Base-by-base conservation (phyloP, 2,329 filamentous ascomycete species). In the Pyricularia pennisetigena region DNA sequence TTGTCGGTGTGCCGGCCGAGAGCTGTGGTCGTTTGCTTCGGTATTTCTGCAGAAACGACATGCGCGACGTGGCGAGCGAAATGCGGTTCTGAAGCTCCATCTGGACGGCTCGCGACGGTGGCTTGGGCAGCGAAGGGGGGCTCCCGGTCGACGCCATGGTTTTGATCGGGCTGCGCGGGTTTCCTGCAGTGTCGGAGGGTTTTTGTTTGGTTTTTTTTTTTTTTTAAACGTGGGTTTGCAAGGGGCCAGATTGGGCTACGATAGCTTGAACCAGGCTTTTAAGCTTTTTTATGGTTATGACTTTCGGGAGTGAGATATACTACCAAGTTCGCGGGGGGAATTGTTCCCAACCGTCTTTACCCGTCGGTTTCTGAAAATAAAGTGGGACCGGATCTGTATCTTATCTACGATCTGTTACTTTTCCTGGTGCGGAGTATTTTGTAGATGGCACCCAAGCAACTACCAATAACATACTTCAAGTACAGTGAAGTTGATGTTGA, bases 1-100 rank as follows among this genome's bases (percentile, higher is more conserved):
- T 35, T 20, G 63, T 35, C 28, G 62, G 4, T 10, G 62, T 20
- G 26, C 23, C 28, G 4, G 63, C n/a, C 10, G 24, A 79, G 74
- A 68, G 80, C 7, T 29, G 29, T 72, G 30, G 74, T 74, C 4
- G 76, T 72, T 68, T 76, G 77, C 10, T 76, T 75, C 67, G 79
- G 72, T 57, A 79, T 71, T 71, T 77, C 74, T 30, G 30, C n/a
- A 65, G 63, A 16, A 10, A 24, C 16, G 63, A 65, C n/a, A 65
- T 35, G 63, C 63, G 63, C 14, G 63, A 30, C 30, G 35, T 30
- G 4, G 63, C 30, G 67, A 82, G 75, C 68, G 79, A 77, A 68
- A 82, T 78, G 69, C 76, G 76, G 76, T 83, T 83, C 69, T 78
- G 74, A 65, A 80, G 72, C 68, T 76, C 76, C 74, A 75, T 75